Evolutionary conservation across 2,329 filamentous ascomycete genomes (phyloP), one percentile per base, ranked within the genome.

Genomic region (Ophiostoma quercus): DNA sequence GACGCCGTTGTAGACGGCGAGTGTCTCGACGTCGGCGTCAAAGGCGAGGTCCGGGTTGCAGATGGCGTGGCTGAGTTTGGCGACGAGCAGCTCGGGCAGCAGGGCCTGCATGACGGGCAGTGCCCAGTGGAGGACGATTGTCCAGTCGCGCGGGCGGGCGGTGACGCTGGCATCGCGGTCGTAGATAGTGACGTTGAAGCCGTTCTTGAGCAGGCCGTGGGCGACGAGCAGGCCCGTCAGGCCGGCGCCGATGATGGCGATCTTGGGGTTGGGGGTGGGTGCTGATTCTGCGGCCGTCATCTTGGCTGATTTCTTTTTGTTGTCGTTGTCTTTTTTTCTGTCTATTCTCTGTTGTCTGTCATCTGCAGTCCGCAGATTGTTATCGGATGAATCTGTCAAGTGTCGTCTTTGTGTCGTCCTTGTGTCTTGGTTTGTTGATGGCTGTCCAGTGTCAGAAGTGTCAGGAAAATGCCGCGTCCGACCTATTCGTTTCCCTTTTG

Each of bases 101-200:
- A 81, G 72, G 63, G 77, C 73, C 60, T 69, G 72, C 67, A 82
- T 76, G 6, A 75, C 73, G 1, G 78, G 76, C 74, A 80, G 76
- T 14, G 77, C 79, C 80, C 80, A 82, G 71, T 80, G 79, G 29
- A 81, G 72, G 12, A 79, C 74, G 41, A 81, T 79, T n/a, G 77
- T 78, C 79, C 79, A 80, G 74, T 80, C 79, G 68, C 79, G 77
- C 2, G 70, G 66, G 9, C 78, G 76, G 29, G 74, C 74, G 9
- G 76, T 73, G 69, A 79, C 63, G 67, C 74, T 72, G 1, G 69
- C 67, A 43, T 80, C 79, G 19, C 70, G 66, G 29, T 80, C 79
- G 67, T 76, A 79, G 2, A 80, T 71, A 41, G 73, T 68, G 6
- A 77, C 77, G 5, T 74, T 67, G 71, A 80, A 78, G 34, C 78